A percentile compares a stretch with the other conserved stretches of the same genome.
phyloP scores from a whole-genome alignment of 2,329 filamentous ascomycete genomes.

The Pezicula carpinea region DNA sequence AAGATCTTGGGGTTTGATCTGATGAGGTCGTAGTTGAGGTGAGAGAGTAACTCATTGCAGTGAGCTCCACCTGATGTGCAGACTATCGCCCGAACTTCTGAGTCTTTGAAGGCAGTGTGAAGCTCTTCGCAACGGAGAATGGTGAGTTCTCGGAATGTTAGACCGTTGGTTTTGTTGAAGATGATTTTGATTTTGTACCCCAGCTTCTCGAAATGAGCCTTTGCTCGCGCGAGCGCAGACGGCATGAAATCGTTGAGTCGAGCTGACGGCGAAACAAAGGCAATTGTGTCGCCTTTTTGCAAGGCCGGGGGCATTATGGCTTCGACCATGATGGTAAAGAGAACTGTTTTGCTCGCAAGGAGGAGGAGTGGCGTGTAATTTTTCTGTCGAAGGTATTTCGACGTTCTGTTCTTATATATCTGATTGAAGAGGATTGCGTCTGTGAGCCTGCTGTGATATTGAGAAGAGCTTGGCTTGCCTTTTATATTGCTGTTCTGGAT shows the following conservation, averaged over 20 bases:
- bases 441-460: too few species aligned
- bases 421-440: too few species aligned
- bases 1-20: slow-evolving; percentile 28
- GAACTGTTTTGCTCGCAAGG: too few species aligned
- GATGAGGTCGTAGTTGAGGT: slow-evolving; percentile 27
- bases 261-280: slow-evolving; percentile 26
- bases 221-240: slow-evolving; percentile 10
- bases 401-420: too few species aligned
- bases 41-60: slow-evolving; percentile 24
- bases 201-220: slow-evolving; percentile 7
- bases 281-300: slow-evolving; percentile 24
- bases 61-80: slow-evolving; percentile 23
- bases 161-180: slow-evolving; percentile 8
- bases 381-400: too few species aligned
- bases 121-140: slow-evolving; percentile 16
- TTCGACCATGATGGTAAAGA: too few species aligned
- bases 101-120: slow-evolving; percentile 21
- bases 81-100: slow-evolving; percentile 22
- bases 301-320: neutral
- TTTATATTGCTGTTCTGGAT: too few species aligned
- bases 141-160: slow-evolving; percentile 2
- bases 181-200: slow-evolving; percentile 19
- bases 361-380: too few species aligned
- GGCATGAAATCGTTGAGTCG: slow-evolving; percentile 23
- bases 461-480: too few species aligned